Conservation (phyloP, 2,329 filamentous ascomycete species). For the Beauveria asiatica region DNA sequence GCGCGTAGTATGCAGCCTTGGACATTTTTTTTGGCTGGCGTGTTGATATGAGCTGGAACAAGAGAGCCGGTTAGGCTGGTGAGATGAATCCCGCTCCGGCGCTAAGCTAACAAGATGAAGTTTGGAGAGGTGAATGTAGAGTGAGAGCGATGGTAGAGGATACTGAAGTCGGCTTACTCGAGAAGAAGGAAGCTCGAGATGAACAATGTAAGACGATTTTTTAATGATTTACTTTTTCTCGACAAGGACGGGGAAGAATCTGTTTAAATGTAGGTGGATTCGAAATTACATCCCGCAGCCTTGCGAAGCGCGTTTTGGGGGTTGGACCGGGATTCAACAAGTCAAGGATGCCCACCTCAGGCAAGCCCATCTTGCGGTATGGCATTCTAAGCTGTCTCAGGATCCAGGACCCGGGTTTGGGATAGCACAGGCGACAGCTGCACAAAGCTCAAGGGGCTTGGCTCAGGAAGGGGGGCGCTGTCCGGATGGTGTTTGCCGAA, state of each 20-base stretch:
- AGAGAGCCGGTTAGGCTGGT: background rate
- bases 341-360: background rate
- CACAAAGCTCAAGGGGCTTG: background rate
- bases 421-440: background rate
- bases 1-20: slow-evolving; percentile 9
- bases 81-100: slow-evolving; percentile 5
- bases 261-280: slow-evolving; percentile 8
- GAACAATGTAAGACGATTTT: background rate
- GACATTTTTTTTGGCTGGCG: background rate
- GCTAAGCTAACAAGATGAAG: slow-evolving; percentile 3
- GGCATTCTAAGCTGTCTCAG: background rate
- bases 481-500: slow-evolving; percentile 5
- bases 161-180: background rate
- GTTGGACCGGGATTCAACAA: slow-evolving; percentile 4
- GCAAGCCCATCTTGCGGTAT: background rate
- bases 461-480: background rate
- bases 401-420: slow-evolving; percentile 5
- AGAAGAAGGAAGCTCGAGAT: background rate
- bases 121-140: background rate
- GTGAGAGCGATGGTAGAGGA: background rate
- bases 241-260: slow-evolving; percentile 1
- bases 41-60: background rate
- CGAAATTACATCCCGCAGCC: slow-evolving; percentile 4
- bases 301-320: background rate
- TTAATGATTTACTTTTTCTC: background rate